Evolutionary conservation across 23 red algal genomes (phyloP), one percentile per base, ranked within the genome.

Genomic region (Agarophyton chilense): DNA sequence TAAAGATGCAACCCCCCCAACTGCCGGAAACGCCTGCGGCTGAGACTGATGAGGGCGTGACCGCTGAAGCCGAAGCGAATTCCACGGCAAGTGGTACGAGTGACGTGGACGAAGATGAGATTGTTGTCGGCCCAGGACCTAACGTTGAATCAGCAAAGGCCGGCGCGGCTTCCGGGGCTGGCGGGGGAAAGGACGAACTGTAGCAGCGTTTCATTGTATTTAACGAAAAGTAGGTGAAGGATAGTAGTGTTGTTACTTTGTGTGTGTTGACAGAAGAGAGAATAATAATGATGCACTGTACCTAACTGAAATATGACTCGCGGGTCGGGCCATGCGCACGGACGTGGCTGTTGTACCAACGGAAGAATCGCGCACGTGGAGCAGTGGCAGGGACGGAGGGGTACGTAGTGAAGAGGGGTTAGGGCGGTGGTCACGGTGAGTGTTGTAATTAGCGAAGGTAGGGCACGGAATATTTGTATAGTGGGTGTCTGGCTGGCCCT

Each of bases 111-210:
- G 50, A 61, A 1, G 50, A 80, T 4, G 54, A 80, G 40, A 10
- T 42, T n/a, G 17, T 35, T 60, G 77, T 80, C 19, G 54, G 54
- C 4, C 82, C 82, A 5, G 67, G 68, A n/a, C 46, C 66, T 24
- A 61, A 84, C 32, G 32, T 50, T 18, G 62, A 68, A 1, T 49
- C 52, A 0, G 25, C 77, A 24, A 40, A 57, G 25, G 82, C 82
- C 11, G 82, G 47, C 1, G 82, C 82, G 28, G 62, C 82, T 0
- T 73, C 82, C 18, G 82, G 82, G 28, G 46, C 52, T 4, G 29
- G 65, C 28, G 63, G 47, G n/a, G 63, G 64, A 52, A 87, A 87
- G 33, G 82, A 87, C 56, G 82, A 87, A 54, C 82, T 87, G 26
- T 87, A 61, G 40, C 8, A 31, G 24, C 26, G 43, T 64, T 9